Evolutionary conservation across 495 filamentous ascomycete species (phyloP).

Genomic region (Viridothelium virens): DNA sequence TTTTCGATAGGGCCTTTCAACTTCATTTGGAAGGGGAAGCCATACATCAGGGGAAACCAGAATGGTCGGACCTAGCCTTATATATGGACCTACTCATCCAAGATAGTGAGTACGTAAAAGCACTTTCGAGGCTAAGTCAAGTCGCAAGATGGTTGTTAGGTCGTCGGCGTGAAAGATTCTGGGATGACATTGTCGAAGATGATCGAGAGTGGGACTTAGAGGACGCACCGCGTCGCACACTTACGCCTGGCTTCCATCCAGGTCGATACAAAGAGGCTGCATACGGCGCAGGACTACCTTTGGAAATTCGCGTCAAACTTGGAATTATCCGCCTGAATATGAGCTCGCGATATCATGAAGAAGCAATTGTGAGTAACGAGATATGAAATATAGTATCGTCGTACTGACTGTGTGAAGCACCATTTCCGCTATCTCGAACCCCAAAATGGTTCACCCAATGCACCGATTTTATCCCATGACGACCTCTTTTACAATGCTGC

Average conservation of each 20-base stretch:
- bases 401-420: conserved; percentile 35
- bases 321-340: conserved; percentile 70
- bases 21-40: conserved; percentile 42
- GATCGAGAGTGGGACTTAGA: conserved; percentile 88
- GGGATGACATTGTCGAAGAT: conserved; percentile 68
- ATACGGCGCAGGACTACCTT: conserved; percentile 70
- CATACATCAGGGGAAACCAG: conserved; percentile 49
- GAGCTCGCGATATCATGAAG: conserved; percentile 51
- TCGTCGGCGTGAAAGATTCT: conserved; percentile 63
- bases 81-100: conserved; percentile 65
- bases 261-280: conserved; percentile 46
- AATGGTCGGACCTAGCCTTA: conserved; percentile 77
- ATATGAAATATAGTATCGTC: not conserved
- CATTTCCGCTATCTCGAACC: conserved; percentile 62
- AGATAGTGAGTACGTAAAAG: conserved; percentile 46
- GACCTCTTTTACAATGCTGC: conserved; percentile 72
- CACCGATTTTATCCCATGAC: conserved; percentile 53
- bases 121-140: conserved; percentile 54
- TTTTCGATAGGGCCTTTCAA: conserved; percentile 53
- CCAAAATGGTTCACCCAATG: conserved; percentile 40
- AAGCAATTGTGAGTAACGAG: conserved; percentile 59
- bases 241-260: conserved; percentile 49
- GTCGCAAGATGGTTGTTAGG: conserved; percentile 77
- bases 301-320: conserved; percentile 76
- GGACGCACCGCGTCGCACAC: conserved; percentile 56